Base-by-base conservation (phyloP, 148 eudicot genomes). In the Dysphania ambrosioides region DNA sequence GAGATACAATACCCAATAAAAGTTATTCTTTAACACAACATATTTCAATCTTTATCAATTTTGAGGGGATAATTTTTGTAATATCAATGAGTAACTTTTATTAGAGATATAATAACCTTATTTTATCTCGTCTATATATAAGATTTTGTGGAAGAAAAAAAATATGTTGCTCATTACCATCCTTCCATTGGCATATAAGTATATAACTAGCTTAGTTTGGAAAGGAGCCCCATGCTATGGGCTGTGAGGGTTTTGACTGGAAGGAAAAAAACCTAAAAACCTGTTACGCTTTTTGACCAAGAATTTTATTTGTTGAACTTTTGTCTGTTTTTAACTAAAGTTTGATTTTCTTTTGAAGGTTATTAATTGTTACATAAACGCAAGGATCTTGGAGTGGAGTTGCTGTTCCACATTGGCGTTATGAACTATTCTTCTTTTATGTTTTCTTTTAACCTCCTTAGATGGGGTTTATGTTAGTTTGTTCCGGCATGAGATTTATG, bases 371-470 rank as follows among this genome's bases (percentile, higher is more conserved):
- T 57, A 8, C 38, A 70, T 62, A 60, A 74, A 69, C 59, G 53
- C 58, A 75, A 75, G 68, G 71, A 79, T 75, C 75, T 69, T 74
- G 75, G 82, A 42, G 78, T 79, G 78, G 66, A 26, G 62, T 70
- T 79, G 75, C 71, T 74, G 75, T 71, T 79, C 47, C 27, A 70
- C 36, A 70, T 74, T 56, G 78, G 75, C 36, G 18, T 61, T 42
- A 56, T 41, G 68, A 78, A 72, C 61, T 57, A 79, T 73, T 73
- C 69, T 26, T 49, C 71, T 21, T 59, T 51, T 68, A 30, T 27
- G 36, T 35, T 59, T 47, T 57, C 23, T 31, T 59, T 6, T 44
- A 8, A 0, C 1, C 26, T 15, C 71, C 34, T 67, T 67, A 67
- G 60, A 55, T 49, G 65, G 60, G 77, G 40, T 65, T 64, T 66